These are phyloP conservation scores for Ganoderma resinaceum DNA, from an alignment of 1,284 basidiomycete genomes.

Conservation along the genomic window DNA sequence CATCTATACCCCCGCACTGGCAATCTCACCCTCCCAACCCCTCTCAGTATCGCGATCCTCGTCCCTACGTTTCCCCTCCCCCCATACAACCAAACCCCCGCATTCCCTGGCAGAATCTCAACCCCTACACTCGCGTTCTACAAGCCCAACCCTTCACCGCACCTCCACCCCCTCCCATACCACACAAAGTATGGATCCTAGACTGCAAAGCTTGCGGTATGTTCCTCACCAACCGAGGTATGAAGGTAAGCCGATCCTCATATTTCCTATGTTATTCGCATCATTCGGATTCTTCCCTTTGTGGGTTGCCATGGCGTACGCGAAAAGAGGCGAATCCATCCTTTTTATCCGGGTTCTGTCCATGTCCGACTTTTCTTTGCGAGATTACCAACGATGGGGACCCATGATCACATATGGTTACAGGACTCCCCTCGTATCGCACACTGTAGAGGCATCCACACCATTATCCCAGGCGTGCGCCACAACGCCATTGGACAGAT, in stretches of 20 bases:
- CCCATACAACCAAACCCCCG: conserved; percentile 11
- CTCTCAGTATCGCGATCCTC: conserved; percentile 21
- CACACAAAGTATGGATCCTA: conserved; percentile 81
- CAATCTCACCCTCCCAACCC: conserved; percentile 22
- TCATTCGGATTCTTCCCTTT: not conserved
- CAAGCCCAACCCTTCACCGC: conserved; percentile 26
- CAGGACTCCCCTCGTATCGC: not conserved
- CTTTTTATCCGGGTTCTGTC: not conserved
- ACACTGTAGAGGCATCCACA: not conserved
- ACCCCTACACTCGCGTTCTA: conserved; percentile 21
- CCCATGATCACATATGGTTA: not conserved
- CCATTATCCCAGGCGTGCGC: not conserved
- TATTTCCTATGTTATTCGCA: not conserved
- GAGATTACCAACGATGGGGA: not conserved
- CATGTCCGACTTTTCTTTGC: no score
- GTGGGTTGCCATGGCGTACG: conserved; percentile 2
- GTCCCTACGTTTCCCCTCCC: conserved; percentile 13
- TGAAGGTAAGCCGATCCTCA: conserved; percentile 66
- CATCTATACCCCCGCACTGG: conserved; percentile 32
- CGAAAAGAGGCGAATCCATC: not conserved
- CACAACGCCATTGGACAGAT: not conserved
- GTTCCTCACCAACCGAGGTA: conserved; percentile 84
- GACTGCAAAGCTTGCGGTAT: conserved; percentile 78
- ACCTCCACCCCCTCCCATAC: conserved; percentile 32
- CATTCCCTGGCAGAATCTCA: conserved; percentile 19